A percentile compares a stretch with the other conserved stretches of the same genome.
These are phyloP conservation scores for Ophiostoma montium DNA, from an alignment of 2,329 filamentous ascomycete species.

Conservation along the genomic window DNA sequence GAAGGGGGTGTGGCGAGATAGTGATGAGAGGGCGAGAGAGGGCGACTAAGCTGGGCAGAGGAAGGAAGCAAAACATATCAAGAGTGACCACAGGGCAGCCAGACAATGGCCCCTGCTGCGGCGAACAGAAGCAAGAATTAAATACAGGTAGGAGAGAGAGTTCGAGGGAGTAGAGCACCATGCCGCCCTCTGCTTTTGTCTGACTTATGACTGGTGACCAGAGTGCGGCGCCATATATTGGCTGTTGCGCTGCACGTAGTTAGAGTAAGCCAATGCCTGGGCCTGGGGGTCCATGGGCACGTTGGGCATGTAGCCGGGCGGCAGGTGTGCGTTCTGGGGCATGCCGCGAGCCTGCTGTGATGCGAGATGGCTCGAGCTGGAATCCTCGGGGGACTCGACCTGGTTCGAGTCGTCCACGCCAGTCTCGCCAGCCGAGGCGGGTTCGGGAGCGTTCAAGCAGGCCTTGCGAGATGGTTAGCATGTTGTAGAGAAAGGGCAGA, in stretches of 20 bases:
- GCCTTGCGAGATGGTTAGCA: conserved; percentile 44
- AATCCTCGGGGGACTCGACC: conserved; percentile 85
- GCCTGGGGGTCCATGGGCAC: conserved; percentile 65
- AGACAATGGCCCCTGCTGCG: not conserved
- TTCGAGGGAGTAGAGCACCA: not conserved
- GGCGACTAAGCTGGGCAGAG: not conserved
- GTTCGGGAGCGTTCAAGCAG: conserved; percentile 91
- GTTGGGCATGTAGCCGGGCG: conserved; percentile 45
- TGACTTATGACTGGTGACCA: conserved; percentile 55
- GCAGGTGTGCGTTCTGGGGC: conserved; percentile 49
- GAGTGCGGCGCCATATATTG: conserved; percentile 77
- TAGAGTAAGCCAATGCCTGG: conserved; percentile 54
- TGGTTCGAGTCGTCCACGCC: conserved; percentile 62
- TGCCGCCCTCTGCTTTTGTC: not conserved
- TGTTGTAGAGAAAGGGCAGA: not conserved
- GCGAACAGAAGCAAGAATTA: not conserved
- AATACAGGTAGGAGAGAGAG: not conserved
- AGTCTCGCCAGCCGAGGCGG: conserved; percentile 65
- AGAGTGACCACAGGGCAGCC: not conserved
- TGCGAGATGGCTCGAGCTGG: conserved; percentile 60
- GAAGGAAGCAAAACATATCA: not conserved
- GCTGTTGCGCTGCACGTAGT: conserved; percentile 60
- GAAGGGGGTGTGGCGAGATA: conserved; percentile 12
- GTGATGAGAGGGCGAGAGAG: not conserved
- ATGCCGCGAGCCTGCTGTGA: conserved; percentile 50